These are phyloP conservation scores for Gaertneriomyces semiglobifer DNA, from an alignment of 192 early-diverging fungal genomes.

Conservation along the genomic window DNA sequence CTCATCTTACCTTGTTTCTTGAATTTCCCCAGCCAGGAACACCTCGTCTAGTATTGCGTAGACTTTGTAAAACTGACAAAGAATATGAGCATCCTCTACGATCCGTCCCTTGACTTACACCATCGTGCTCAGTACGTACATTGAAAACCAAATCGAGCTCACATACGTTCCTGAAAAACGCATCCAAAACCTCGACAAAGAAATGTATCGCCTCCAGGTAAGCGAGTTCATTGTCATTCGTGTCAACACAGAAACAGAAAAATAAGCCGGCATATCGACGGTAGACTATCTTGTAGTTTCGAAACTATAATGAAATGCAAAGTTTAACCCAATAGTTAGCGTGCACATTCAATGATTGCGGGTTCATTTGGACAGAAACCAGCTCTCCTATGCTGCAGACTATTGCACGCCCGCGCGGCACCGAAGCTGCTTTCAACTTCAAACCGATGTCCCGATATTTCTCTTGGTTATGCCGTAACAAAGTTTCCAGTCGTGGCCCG, in stretches of 20 bases:
- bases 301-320: conserved; percentile 60
- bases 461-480: too few relatives aligned
- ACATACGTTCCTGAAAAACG: conserved; percentile 98
- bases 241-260: conserved; percentile 98
- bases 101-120: not conserved
- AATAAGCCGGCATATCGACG: conserved; percentile 96
- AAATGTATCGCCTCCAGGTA: conserved; percentile 97
- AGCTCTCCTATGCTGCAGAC: too few relatives aligned
- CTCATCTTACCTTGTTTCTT: conserved; percentile 79
- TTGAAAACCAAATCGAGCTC: conserved; percentile 98
- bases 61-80: conserved; percentile 47
- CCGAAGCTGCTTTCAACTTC: too few relatives aligned
- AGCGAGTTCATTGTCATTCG: conserved; percentile 95
- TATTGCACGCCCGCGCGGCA: too few relatives aligned
- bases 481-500: too few relatives aligned
- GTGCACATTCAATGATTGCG: too few relatives aligned
- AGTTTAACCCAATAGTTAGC: too few relatives aligned
- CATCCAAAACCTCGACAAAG: conserved; percentile 97
- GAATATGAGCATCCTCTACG: not conserved
- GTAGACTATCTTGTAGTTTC: conserved; percentile 97
- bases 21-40: conserved; percentile 96
- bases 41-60: conserved; percentile 97
- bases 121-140: conserved; percentile 27
- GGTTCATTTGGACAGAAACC: too few relatives aligned
- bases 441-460: too few relatives aligned